Percentiles rank a stretch among this genome's conserved stretches.
Conservation (phyloP, 306 rosid genomes). For the Trichosanthes truncata region DNA sequence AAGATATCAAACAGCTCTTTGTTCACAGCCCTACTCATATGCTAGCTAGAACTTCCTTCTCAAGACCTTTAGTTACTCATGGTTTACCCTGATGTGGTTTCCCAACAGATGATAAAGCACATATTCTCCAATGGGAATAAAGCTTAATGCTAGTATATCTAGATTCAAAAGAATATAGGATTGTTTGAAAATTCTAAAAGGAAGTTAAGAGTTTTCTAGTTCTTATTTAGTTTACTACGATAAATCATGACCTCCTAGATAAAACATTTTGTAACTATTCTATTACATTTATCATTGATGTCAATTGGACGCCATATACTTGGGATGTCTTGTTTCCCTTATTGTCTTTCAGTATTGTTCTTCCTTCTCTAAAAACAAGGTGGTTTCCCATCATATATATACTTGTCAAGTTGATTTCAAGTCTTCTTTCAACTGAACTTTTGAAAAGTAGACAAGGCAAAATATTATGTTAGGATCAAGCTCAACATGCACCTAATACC, state of each 20-base stretch:
- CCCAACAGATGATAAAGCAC: background rate
- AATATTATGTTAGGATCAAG: background rate
- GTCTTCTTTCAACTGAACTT: background rate
- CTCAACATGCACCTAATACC: background rate
- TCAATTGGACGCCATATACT: background rate
- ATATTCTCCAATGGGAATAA: background rate
- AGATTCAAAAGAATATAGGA: background rate
- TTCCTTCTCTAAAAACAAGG: background rate
- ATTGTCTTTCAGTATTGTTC: background rate
- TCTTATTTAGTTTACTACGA: background rate
- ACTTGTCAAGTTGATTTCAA: background rate
- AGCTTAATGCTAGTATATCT: background rate
- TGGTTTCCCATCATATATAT: background rate
- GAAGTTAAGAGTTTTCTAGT: background rate
- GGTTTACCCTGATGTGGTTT: background rate
- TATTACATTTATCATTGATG: background rate
- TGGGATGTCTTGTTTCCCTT: background rate
- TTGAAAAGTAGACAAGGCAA: background rate
- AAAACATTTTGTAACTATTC: background rate
- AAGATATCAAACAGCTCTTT: too few relatives aligned
- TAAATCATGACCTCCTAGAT: background rate
- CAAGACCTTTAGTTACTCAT: background rate
- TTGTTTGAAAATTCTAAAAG: background rate
- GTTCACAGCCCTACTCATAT: too few relatives aligned
- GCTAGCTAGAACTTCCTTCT: background rate